Percentiles rank a stretch among this genome's conserved stretches.
These are phyloP conservation scores for Hypoxylon sp. DNA, from an alignment of 2,329 filamentous ascomycete genomes.

Conservation along the genomic window DNA sequence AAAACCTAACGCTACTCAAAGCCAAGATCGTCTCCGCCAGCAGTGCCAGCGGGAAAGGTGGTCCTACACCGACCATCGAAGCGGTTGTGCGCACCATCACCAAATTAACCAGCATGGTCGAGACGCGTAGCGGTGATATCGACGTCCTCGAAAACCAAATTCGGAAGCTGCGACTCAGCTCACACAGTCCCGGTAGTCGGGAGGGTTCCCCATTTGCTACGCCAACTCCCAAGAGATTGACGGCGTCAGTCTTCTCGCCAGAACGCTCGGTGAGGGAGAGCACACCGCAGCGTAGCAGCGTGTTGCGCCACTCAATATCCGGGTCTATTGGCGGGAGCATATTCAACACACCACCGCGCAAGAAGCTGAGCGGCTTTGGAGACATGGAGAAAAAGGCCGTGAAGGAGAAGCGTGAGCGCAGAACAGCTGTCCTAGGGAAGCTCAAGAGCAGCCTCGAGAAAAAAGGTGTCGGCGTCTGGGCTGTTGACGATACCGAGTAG, in stretches of 20 bases:
- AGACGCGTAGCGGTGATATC: conserved; percentile 91
- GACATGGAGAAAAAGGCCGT: conserved; percentile 71
- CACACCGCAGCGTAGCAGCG: conserved; percentile 56
- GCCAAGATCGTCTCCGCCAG: conserved; percentile 78
- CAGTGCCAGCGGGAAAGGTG: conserved; percentile 63
- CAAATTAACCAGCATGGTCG: conserved; percentile 93
- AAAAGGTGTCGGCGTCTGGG: conserved; percentile 66
- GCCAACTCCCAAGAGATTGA: conserved; percentile 51
- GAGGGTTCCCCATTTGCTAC: conserved; percentile 61
- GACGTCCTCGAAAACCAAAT: conserved; percentile 92
- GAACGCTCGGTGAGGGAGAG: conserved; percentile 58
- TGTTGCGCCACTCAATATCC: conserved; percentile 60
- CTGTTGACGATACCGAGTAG: conserved; percentile 65
- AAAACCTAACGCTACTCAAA: conserved; percentile 82
- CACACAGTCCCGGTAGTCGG: conserved; percentile 61
- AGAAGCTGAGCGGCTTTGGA: conserved; percentile 74
- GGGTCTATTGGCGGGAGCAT: conserved; percentile 57
- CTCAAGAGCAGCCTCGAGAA: conserved; percentile 66
- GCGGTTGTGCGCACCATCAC: conserved; percentile 91
- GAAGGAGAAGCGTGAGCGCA: conserved; percentile 67
- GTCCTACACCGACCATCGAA: conserved; percentile 81
- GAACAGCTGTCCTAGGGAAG: conserved; percentile 68
- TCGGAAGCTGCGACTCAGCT: conserved; percentile 75
- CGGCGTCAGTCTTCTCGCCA: conserved; percentile 56
- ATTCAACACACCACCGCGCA: conserved; percentile 66